Percentiles rank a stretch among this genome's conserved stretches.
Evolutionary conservation across 106 monocot species (phyloP).

Genomic region (Hemerocallis citrina): DNA sequence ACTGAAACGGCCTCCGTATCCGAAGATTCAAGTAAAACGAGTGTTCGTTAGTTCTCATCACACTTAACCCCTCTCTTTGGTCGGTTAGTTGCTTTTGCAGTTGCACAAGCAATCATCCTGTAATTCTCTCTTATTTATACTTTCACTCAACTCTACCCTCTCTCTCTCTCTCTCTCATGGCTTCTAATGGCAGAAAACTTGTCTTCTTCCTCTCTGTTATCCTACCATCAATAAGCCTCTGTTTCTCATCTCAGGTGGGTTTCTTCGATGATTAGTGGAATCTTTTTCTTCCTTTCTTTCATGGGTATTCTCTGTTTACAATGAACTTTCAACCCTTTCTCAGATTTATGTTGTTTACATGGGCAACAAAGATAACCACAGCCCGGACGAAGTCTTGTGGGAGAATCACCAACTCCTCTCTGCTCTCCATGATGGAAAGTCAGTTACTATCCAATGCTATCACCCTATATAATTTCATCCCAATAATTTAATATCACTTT

Average conservation of each 20-base stretch:
- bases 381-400: slow-evolving; percentile 33
- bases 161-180: slow-evolving; percentile 7
- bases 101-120: slow-evolving; percentile 7
- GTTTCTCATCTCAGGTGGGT: slow-evolving; percentile 12
- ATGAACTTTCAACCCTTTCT: too few relatives aligned
- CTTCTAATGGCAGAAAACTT: background rate
- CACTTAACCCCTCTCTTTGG: too few relatives aligned
- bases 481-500: background rate
- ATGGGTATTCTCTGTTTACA: background rate
- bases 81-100: too few relatives aligned
- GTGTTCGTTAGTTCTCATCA: too few relatives aligned
- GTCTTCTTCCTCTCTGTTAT: slow-evolving; percentile 3
- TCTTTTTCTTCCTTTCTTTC: background rate
- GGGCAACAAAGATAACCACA: slow-evolving; percentile 41
- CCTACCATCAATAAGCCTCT: background rate
- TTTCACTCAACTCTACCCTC: background rate
- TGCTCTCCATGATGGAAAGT: slow-evolving; percentile 81
- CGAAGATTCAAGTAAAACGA: too few relatives aligned
- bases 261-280: background rate
- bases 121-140: background rate
- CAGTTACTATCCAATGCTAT: slow-evolving; percentile 1
- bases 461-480: background rate
- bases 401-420: slow-evolving; percentile 59
- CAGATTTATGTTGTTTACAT: slow-evolving; percentile 83
- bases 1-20: too few relatives aligned